phyloP scores from a whole-genome alignment of 805 yeast genomes.

The Candida pseudoglaebosa region DNA sequence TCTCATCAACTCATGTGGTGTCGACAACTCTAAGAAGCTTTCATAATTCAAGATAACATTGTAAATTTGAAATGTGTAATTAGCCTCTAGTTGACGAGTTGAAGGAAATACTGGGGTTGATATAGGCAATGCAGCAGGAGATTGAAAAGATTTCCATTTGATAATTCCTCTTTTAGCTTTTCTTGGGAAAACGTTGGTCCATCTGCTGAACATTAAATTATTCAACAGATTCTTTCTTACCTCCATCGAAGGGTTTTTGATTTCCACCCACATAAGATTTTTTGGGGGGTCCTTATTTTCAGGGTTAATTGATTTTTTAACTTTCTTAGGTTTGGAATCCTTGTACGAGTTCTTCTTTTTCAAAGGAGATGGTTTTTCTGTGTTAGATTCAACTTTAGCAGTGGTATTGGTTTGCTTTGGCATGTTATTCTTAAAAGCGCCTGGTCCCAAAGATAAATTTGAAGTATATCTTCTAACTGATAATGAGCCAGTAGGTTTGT shows the following conservation, averaged over 20 bases:
- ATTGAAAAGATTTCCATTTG: conserved; percentile 89
- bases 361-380: background rate
- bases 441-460: conserved; percentile 2
- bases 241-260: conserved; percentile 70
- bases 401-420: no score
- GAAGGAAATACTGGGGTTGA: conserved; percentile 78
- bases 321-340: background rate
- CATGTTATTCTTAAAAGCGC: no score
- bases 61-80: conserved; percentile 80
- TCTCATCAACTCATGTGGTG: conserved; percentile 59
- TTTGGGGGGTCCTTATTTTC: background rate
- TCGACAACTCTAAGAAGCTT: conserved; percentile 46
- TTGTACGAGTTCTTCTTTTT: background rate
- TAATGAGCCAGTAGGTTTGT: conserved; percentile 6
- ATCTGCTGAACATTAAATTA: conserved; percentile 68
- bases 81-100: conserved; percentile 58
- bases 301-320: background rate
- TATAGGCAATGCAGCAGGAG: conserved; percentile 91
- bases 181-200: conserved; percentile 88
- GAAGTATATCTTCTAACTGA: conserved; percentile 2
- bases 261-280: conserved; percentile 28
- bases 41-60: conserved; percentile 66
- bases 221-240: conserved; percentile 50
- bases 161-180: conserved; percentile 62
- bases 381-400: background rate